Percentiles rank a stretch among this genome's conserved stretches.
Evolutionary conservation across 2,329 filamentous ascomycete species (phyloP).

Genomic region (Penicillium rolfsii): DNA sequence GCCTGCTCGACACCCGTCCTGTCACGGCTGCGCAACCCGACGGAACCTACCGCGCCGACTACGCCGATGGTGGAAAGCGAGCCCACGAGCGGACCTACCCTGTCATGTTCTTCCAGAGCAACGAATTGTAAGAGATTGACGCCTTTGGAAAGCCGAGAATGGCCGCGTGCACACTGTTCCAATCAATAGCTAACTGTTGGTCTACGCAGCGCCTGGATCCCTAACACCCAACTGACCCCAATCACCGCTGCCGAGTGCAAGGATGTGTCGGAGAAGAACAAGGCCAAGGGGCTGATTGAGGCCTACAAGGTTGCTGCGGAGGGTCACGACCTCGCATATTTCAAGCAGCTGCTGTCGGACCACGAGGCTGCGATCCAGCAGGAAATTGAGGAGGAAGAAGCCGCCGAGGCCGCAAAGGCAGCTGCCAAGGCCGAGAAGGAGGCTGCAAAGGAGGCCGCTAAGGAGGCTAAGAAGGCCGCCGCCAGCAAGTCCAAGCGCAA

Average conservation of each 20-base stretch:
- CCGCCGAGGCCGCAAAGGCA: slow-evolving; percentile 31
- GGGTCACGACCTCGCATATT: slow-evolving; percentile 75
- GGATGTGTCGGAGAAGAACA: slow-evolving; percentile 67
- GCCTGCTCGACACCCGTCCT: slow-evolving; percentile 75
- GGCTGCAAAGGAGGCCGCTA: slow-evolving; percentile 52
- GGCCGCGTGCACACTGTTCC: too few relatives aligned
- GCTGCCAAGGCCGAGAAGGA: slow-evolving; percentile 59
- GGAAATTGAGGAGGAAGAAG: slow-evolving; percentile 61
- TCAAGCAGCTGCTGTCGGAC: slow-evolving; percentile 73
- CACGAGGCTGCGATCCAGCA: slow-evolving; percentile 60
- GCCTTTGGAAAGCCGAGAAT: background rate
- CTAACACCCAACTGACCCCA: slow-evolving; percentile 78
- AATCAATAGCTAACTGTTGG: slow-evolving; percentile 19
- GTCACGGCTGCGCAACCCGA: slow-evolving; percentile 81
- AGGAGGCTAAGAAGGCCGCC: slow-evolving; percentile 15
- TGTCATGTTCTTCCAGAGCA: slow-evolving; percentile 92
- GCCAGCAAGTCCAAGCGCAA: slow-evolving; percentile 53
- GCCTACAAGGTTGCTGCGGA: slow-evolving; percentile 82
- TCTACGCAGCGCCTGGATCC: slow-evolving; percentile 77
- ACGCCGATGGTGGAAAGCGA: slow-evolving; percentile 84
- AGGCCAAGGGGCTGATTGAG: slow-evolving; percentile 77
- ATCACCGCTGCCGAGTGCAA: slow-evolving; percentile 74
- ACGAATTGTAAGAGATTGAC: slow-evolving; percentile 82
- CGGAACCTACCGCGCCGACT: slow-evolving; percentile 85
- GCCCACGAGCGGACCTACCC: slow-evolving; percentile 84